phyloP scores from a whole-genome alignment of 371 early-diverging fungal genomes.

The Smittium culicis region DNA sequence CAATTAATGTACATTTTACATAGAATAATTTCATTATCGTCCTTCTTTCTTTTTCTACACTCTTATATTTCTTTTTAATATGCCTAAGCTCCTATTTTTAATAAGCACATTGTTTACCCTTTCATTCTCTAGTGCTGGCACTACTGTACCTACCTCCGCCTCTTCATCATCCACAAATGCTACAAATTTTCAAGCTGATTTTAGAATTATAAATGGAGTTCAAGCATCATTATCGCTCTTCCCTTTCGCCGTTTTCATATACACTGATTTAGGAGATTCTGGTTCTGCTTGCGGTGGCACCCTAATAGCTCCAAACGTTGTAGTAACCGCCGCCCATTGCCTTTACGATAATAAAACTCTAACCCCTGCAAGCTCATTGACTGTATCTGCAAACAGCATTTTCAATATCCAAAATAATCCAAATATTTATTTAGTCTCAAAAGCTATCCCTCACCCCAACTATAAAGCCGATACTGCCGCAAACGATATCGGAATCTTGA shows the following conservation, averaged over 20 bases:
- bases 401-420: background rate
- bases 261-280: background rate
- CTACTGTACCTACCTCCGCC: too few relatives aligned
- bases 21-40: too few relatives aligned
- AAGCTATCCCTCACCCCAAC: background rate
- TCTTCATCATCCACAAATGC: too few relatives aligned
- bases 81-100: too few relatives aligned
- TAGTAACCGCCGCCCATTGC: slow-evolving; percentile 2
- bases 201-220: too few relatives aligned
- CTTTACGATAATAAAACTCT: background rate
- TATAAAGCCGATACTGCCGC: background rate
- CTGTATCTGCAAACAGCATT: background rate
- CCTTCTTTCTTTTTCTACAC: too few relatives aligned
- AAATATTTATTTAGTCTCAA: background rate
- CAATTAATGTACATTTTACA: too few relatives aligned
- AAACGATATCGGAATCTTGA: slow-evolving; percentile 2
- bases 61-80: too few relatives aligned
- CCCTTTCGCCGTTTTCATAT: background rate
- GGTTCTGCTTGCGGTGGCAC: background rate
- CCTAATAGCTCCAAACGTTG: background rate
- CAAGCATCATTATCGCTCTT: too few relatives aligned
- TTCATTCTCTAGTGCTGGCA: too few relatives aligned
- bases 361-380: background rate
- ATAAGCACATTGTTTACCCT: too few relatives aligned
- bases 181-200: too few relatives aligned